Percentiles rank a stretch among this genome's conserved stretches.
These are phyloP conservation scores for Dendryphion nanum DNA, from an alignment of 2,329 filamentous ascomycete genomes.

Conservation along the genomic window DNA sequence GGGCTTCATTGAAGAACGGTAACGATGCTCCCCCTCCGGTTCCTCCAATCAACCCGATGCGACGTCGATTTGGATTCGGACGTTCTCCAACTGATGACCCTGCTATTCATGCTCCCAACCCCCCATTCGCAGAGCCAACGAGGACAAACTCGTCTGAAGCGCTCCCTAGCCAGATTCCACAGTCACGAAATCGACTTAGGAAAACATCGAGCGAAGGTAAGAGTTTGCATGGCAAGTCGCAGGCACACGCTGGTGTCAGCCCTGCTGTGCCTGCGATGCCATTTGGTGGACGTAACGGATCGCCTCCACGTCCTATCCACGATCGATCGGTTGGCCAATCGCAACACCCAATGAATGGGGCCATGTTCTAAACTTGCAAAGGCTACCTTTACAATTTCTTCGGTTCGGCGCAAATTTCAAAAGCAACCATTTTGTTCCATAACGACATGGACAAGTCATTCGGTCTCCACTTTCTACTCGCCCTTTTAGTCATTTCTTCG, in stretches of 20 bases:
- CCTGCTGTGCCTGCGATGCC: conserved; percentile 27
- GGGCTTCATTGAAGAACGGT: conserved; percentile 55
- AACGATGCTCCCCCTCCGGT: conserved; percentile 46
- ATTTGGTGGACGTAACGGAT: conserved; percentile 26
- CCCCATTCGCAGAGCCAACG: conserved; percentile 31
- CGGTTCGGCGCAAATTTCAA: conserved; percentile 3
- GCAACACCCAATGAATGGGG: conserved; percentile 33
- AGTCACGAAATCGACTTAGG: conserved; percentile 42
- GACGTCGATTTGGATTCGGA: conserved; percentile 49
- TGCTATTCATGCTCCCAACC: conserved; percentile 38
- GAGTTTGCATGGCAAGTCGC: conserved; percentile 45
- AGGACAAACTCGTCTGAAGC: conserved; percentile 47
- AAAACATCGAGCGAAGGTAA: conserved; percentile 53
- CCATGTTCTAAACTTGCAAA: conserved; percentile 30
- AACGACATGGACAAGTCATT: too few relatives aligned
- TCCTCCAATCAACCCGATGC: conserved; percentile 60
- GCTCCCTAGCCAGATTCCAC: conserved; percentile 33
- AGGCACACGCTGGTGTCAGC: conserved; percentile 19
- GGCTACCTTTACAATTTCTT: not conserved
- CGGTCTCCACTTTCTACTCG: conserved; percentile 8
- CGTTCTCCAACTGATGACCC: conserved; percentile 41
- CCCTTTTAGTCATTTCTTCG: conserved; percentile 2
- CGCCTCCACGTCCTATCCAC: conserved; percentile 29
- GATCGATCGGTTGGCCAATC: conserved; percentile 16
- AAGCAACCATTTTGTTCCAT: conserved; percentile 7